Evolutionary conservation across 345 rosid genomes (phyloP).

Genomic region (Punica granatum): DNA sequence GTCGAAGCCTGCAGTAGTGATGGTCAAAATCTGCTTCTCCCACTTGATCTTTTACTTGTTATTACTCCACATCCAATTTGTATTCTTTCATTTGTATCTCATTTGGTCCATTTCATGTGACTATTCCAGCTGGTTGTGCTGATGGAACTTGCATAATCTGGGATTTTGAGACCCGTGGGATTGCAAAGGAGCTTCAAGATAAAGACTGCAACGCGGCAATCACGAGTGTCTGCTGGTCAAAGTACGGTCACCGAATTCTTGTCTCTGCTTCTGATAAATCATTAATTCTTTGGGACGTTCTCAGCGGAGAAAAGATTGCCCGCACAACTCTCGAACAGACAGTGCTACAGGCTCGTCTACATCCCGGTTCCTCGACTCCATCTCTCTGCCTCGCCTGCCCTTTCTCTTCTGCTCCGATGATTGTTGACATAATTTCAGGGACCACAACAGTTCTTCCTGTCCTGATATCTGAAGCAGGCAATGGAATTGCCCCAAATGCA

Average conservation of each 20-base stretch:
- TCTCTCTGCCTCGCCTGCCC: slow-evolving; percentile 85
- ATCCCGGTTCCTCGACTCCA: slow-evolving; percentile 78
- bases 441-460: slow-evolving; percentile 69
- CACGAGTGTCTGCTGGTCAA: slow-evolving; percentile 95
- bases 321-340: slow-evolving; percentile 69
- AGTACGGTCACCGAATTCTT: slow-evolving; percentile 79
- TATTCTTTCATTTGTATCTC: neutral
- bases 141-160: slow-evolving; percentile 91
- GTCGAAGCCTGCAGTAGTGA: too few relatives aligned
- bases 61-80: too few relatives aligned
- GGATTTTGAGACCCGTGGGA: slow-evolving; percentile 97
- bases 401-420: slow-evolving; percentile 90
- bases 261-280: slow-evolving; percentile 97
- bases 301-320: slow-evolving; percentile 55
- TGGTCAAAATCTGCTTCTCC: too few relatives aligned
- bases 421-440: slow-evolving; percentile 66
- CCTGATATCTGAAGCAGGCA: slow-evolving; percentile 40
- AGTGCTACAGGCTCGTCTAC: slow-evolving; percentile 71
- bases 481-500: slow-evolving; percentile 46
- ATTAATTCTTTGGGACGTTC: slow-evolving; percentile 85
- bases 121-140: slow-evolving; percentile 76
- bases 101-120: neutral
- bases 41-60: too few relatives aligned
- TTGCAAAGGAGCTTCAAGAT: slow-evolving; percentile 87
- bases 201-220: slow-evolving; percentile 66